Evolutionary conservation across 306 rosid species (phyloP).

Genomic region (Benincasa hispida): DNA sequence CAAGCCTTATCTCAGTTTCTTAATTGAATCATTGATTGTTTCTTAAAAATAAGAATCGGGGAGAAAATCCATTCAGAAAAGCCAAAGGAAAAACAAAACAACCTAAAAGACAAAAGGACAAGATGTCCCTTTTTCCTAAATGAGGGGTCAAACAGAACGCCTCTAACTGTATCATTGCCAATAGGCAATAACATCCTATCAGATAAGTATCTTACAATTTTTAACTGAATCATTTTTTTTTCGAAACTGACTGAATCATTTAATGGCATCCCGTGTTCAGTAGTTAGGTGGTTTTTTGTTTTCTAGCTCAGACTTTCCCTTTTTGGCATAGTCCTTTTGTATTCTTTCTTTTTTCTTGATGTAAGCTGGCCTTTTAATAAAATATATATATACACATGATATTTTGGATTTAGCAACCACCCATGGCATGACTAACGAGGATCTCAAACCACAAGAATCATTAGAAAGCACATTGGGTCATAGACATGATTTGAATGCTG

Average conservation of each 20-base stretch:
- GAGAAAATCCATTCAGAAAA: background rate
- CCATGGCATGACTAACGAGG: background rate
- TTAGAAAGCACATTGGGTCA: background rate
- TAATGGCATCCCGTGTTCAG: background rate
- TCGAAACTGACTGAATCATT: background rate
- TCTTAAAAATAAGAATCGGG: background rate
- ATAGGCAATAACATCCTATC: background rate
- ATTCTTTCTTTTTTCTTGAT: background rate
- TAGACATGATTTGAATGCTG: background rate
- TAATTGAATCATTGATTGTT: background rate
- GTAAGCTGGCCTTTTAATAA: background rate
- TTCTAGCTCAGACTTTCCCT: background rate
- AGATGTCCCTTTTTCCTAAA: background rate
- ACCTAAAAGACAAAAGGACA: background rate
- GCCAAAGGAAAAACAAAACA: background rate
- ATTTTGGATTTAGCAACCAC: background rate
- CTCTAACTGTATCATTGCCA: background rate
- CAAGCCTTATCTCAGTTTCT: background rate
- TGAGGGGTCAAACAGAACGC: background rate
- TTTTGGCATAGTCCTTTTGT: background rate
- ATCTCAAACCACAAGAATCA: background rate
- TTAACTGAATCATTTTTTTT: background rate
- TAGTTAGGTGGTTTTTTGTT: background rate
- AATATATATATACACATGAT: background rate
- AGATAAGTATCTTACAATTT: background rate